Percentiles rank a stretch among this genome's conserved stretches.
Conservation (phyloP, 2,329 filamentous ascomycete species). For the Penicillium decumbens region DNA sequence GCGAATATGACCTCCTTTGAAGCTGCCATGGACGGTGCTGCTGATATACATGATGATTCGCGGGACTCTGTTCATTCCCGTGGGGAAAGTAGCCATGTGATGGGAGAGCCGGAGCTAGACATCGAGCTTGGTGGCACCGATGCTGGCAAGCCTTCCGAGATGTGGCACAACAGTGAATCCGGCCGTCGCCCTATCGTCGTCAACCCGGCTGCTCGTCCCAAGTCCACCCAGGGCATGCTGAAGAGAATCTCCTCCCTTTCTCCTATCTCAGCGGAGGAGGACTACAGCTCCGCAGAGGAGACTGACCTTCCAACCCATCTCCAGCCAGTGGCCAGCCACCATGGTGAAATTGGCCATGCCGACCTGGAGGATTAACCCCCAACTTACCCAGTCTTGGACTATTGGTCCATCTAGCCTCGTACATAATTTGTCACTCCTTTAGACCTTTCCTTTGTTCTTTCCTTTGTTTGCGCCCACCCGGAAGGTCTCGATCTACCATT, state of each 20-base stretch:
- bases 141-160: constrained; percentile 35
- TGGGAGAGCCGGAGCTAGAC: constrained; percentile 53
- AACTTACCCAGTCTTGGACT: not conserved
- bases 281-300: constrained; percentile 32
- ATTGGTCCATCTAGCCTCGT: not conserved
- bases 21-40: constrained; percentile 42
- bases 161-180: constrained; percentile 51
- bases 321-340: constrained; percentile 53
- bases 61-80: constrained; percentile 26
- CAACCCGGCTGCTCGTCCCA: constrained; percentile 53
- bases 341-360: constrained; percentile 19
- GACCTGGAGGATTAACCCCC: constrained; percentile 4
- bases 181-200: constrained; percentile 61
- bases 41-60: constrained; percentile 41
- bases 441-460: constrained; percentile 19
- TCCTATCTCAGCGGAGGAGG: constrained; percentile 32
- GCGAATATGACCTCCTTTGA: constrained; percentile 42
- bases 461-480: constrained; percentile 9
- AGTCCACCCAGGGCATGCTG: constrained; percentile 58
- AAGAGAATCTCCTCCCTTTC: constrained; percentile 46
- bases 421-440: constrained; percentile 26
- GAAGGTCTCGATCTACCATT: constrained; percentile 3
- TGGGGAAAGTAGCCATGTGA: constrained; percentile 43
- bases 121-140: constrained; percentile 21
- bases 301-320: constrained; percentile 32